Percentiles rank a stretch among this genome's conserved stretches.
These are phyloP conservation scores for Solanum lycopersicoides DNA, from an alignment of 257 asterid species.

Conservation along the genomic window DNA sequence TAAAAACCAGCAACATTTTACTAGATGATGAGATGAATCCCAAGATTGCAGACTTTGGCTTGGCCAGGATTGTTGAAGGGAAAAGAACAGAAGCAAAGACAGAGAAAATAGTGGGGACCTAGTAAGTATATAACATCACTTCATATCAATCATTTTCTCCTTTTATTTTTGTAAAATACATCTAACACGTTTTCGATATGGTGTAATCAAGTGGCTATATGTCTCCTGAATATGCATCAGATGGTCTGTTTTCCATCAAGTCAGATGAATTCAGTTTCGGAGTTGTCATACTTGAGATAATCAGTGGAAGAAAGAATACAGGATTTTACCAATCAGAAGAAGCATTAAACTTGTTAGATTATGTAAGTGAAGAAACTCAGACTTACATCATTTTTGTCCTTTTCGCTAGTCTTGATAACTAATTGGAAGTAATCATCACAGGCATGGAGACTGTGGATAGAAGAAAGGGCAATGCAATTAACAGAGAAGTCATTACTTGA, in stretches of 20 bases:
- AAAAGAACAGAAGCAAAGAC: background rate
- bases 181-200: background rate
- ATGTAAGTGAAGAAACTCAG: constrained; percentile 7
- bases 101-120: background rate
- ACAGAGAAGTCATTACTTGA: background rate
- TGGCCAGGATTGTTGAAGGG: background rate
- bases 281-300: constrained; percentile 10
- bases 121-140: constrained; percentile 1
- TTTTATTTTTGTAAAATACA: no score
- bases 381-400: background rate
- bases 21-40: background rate
- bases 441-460: constrained; percentile 21
- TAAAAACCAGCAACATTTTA: background rate
- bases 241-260: constrained; percentile 8
- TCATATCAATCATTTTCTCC: background rate
- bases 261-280: constrained; percentile 19
- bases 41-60: background rate
- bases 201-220: constrained; percentile 6
- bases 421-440: background rate
- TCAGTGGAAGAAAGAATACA: constrained; percentile 8
- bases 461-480: background rate
- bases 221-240: constrained; percentile 13
- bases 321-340: constrained; percentile 5
- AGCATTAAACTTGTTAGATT: constrained; percentile 9
- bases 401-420: background rate